Evolutionary conservation across 495 filamentous ascomycete genomes (phyloP), one percentile per base, ranked within the genome.

Genomic region (Daldinia concentrica): DNA sequence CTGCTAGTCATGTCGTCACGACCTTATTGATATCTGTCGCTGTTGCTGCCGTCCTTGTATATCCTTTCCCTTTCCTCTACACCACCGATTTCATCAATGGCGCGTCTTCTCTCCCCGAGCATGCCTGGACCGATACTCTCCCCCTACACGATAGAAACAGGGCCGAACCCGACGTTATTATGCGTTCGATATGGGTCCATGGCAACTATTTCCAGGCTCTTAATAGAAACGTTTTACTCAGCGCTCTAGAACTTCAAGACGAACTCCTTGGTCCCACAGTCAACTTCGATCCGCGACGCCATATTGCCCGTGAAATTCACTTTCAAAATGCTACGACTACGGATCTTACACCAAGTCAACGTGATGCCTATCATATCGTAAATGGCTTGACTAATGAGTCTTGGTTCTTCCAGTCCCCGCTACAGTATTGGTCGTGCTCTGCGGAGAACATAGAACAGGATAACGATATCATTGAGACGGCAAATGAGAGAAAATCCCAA

Each of bases 101-200:
- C 79, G 81, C 86, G 57, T 86, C 88, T 55, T 83, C 86, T 66
- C 83, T 92, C 14, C 90, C 91, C 17, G 87, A 91, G 74, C 89
- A 92, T 84, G 91, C 91, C 59, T 93, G 91, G 91, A 92, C 90
- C 24, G 88, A 89, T 39, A 90, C 90, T 5, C 86, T 86, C 54
- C 87, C 88, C 26, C 85, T 88, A 60, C 69, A 77, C 54, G 80
- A 80, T 41, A 68, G 72, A 48, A 66, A 66, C 4, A 73, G 51
- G 26, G 73, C 78, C 37, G 80, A 80, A 36, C 81, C 84, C 5
- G 86, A 88, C 70, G 83, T 88, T 39, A 82, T 85, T 51, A 87
- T 88, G 85, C 85, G 85, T 58, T 84, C 85, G 17, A 79, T 87
- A 62, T 88, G 86, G 86, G 78, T 88, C 26, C 85, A 88, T 59